Evolutionary conservation across 1,139 yeast species (phyloP).

Genomic region (Blastobotrys elegans): DNA sequence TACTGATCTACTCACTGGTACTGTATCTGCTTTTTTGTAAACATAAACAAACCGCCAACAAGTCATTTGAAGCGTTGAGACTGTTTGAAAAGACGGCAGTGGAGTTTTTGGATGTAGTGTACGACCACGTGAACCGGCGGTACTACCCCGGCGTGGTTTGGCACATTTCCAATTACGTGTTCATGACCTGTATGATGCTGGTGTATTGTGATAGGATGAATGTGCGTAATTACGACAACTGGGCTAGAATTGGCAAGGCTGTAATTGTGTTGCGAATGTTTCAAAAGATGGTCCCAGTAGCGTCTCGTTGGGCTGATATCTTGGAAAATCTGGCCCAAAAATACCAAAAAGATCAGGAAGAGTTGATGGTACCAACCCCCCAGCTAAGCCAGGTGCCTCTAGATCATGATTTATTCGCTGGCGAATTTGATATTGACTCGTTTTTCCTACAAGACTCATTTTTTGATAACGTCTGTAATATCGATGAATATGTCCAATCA

Average conservation of each 20-base stretch:
- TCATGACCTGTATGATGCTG: conserved; percentile 14
- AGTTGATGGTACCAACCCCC: too few species aligned
- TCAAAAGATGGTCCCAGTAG: conserved; percentile 8
- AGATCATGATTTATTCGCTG: too few species aligned
- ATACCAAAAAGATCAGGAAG: too few species aligned
- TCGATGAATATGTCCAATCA: too few species aligned
- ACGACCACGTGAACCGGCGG: conserved; percentile 2
- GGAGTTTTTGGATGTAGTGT: conserved; percentile 7
- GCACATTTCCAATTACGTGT: conserved; percentile 16
- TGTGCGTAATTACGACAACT: background rate
- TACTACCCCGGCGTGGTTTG: conserved; percentile 9
- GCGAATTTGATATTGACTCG: background rate
- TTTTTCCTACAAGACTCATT: background rate
- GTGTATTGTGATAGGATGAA: conserved; percentile 14
- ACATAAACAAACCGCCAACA: conserved; percentile 6
- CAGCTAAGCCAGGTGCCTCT: too few species aligned
- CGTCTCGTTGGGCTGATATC: conserved; percentile 15
- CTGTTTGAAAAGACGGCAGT: conserved; percentile 7
- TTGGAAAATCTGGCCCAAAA: conserved; percentile 6
- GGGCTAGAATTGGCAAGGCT: conserved; percentile 7
- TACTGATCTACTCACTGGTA: conserved; percentile 10
- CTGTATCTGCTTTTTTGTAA: conserved; percentile 12
- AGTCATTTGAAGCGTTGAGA: conserved; percentile 1
- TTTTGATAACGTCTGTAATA: background rate
- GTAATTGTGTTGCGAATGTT: conserved; percentile 10